These are phyloP conservation scores for Tetratostichococcus sp. DNA, from an alignment of 139 green algal genomes.

Conservation along the genomic window DNA sequence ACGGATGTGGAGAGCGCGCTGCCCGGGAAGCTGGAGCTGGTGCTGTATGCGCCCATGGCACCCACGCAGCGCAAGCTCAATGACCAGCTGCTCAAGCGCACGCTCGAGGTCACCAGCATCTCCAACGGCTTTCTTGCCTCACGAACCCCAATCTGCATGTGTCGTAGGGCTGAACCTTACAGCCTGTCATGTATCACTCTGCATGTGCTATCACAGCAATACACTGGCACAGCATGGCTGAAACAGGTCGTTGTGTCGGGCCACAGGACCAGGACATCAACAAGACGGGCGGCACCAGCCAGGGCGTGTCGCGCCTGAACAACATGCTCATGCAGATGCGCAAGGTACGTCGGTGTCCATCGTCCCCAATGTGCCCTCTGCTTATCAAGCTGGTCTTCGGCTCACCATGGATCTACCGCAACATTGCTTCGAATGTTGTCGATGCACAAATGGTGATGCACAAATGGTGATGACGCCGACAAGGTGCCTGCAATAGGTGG, in stretches of 20 bases:
- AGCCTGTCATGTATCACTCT: too few species aligned
- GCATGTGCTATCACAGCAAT: too few species aligned
- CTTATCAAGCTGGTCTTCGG: too few species aligned
- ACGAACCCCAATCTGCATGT: too few species aligned
- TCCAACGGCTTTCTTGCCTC: too few species aligned
- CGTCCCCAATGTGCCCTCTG: too few species aligned
- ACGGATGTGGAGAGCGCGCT: slow-evolving; percentile 78
- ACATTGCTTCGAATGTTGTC: too few species aligned
- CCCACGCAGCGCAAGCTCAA: slow-evolving; percentile 74
- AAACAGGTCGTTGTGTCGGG: neutral
- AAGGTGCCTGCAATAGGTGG: neutral
- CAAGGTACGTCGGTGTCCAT: slow-evolving; percentile 44
- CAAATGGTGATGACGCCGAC: too few species aligned
- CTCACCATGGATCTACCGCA: too few species aligned
- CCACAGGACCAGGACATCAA: slow-evolving; percentile 8
- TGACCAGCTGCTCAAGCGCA: slow-evolving; percentile 67
- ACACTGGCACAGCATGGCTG: too few species aligned
- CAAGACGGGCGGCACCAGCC: slow-evolving; percentile 1
- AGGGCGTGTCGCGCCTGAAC: slow-evolving; percentile 64
- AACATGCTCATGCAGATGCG: slow-evolving; percentile 96
- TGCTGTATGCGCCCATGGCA: slow-evolving; percentile 84
- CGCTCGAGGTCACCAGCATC: slow-evolving; percentile 47
- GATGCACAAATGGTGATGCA: too few species aligned
- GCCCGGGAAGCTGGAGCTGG: slow-evolving; percentile 82
- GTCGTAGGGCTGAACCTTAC: too few species aligned